phyloP scores from a whole-genome alignment of 1,139 yeast genomes.

The Geotrichum bryndzae region DNA sequence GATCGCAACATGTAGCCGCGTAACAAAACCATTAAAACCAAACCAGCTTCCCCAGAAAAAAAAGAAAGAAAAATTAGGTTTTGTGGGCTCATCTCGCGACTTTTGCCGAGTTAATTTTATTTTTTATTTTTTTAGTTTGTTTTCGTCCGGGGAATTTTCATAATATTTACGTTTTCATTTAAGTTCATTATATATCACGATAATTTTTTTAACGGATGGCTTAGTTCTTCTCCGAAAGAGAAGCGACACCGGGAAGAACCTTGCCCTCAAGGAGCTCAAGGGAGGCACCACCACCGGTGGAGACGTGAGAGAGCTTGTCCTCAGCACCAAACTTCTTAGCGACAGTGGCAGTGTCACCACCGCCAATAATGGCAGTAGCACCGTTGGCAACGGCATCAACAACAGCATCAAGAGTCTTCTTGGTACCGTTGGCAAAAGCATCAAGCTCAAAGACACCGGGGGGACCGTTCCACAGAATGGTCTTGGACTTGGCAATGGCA shows the following conservation, averaged over 20 bases:
- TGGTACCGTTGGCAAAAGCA: constrained; percentile 82
- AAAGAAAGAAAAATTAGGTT: background rate
- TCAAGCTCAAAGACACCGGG: constrained; percentile 98
- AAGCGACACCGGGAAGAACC: constrained; percentile 93
- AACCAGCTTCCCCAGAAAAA: background rate
- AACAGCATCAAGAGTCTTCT: constrained; percentile 77
- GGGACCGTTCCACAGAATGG: constrained; percentile 98
- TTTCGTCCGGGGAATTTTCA: background rate
- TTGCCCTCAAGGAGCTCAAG: constrained; percentile 96
- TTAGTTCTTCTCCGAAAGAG: constrained; percentile 63
- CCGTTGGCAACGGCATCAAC: constrained; percentile 81
- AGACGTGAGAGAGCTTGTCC: constrained; percentile 91
- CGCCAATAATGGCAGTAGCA: constrained; percentile 94
- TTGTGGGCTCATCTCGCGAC: background rate
- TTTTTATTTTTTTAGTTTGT: background rate
- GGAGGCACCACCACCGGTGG: constrained; percentile 99
- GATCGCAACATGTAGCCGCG: constrained; percentile 32
- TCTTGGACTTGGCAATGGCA: constrained; percentile 85
- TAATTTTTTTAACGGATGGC: background rate
- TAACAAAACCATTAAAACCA: background rate
- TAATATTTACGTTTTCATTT: background rate
- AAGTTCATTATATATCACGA: background rate
- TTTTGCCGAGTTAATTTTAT: background rate
- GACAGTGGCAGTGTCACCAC: constrained; percentile 99
- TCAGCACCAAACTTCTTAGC: constrained; percentile 96